Evolutionary conservation across 2,329 filamentous ascomycete genomes (phyloP).

Genomic region (Thelonectria blattea): DNA sequence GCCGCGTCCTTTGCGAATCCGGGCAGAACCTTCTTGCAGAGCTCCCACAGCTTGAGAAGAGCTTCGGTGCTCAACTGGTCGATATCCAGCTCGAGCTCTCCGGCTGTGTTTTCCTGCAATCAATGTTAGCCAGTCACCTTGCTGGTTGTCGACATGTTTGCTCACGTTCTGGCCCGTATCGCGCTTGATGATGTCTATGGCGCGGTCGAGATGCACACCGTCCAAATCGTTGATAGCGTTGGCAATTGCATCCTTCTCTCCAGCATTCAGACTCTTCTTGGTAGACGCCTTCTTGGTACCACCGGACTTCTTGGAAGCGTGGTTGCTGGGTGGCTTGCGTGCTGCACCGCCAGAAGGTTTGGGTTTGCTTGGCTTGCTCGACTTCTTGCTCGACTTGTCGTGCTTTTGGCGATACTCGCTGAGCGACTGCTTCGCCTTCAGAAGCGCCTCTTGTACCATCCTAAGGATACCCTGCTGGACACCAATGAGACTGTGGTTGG

Average conservation of each 20-base stretch:
- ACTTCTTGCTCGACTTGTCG: conserved; percentile 65
- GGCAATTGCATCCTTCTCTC: conserved; percentile 92
- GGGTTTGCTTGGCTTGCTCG: conserved; percentile 64
- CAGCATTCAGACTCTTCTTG: conserved; percentile 66
- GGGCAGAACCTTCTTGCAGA: conserved; percentile 52
- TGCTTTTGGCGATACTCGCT: conserved; percentile 54
- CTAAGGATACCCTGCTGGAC: conserved; percentile 67
- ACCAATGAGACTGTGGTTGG: conserved; percentile 59
- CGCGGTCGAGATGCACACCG: conserved; percentile 76
- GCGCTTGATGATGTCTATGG: conserved; percentile 88
- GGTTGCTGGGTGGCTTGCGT: conserved; percentile 51
- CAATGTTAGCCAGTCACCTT: conserved; percentile 20
- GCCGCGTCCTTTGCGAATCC: conserved; percentile 46
- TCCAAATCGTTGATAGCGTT: conserved; percentile 83
- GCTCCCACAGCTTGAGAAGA: conserved; percentile 57
- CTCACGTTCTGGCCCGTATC: conserved; percentile 79
- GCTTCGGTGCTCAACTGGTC: conserved; percentile 63
- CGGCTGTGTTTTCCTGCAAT: conserved; percentile 61
- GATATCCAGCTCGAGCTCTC: conserved; percentile 66
- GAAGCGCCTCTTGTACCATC: conserved; percentile 73
- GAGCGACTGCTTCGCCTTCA: conserved; percentile 72
- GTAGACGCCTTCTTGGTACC: conserved; percentile 52
- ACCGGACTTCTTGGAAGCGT: conserved; percentile 45
- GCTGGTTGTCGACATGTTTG: conserved; percentile 38
- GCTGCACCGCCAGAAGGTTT: conserved; percentile 44